phyloP scores from a whole-genome alignment of 2,329 filamentous ascomycete genomes.

The Botryotinia convoluta region DNA sequence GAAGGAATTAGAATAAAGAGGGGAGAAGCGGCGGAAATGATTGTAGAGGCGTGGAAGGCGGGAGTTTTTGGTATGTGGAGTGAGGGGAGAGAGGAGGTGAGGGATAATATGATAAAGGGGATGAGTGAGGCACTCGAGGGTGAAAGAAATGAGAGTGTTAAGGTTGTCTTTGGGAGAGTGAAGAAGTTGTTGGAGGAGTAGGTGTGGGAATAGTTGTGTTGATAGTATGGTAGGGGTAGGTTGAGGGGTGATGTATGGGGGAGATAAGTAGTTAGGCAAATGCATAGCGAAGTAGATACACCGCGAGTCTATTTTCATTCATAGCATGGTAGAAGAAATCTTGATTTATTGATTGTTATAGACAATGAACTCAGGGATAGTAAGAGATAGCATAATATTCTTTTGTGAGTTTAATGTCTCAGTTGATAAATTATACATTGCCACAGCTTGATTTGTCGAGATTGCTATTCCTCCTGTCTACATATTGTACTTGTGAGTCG shows the following conservation, averaged over 20 bases:
- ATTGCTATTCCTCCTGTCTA: background rate
- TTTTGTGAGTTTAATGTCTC: background rate
- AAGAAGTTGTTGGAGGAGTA: constrained; percentile 29
- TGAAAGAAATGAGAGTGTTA: constrained; percentile 35
- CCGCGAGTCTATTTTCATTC: too few species aligned
- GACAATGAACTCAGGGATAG: background rate
- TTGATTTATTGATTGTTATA: background rate
- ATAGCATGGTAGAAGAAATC: background rate
- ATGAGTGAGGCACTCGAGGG: constrained; percentile 29
- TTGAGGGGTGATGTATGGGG: background rate
- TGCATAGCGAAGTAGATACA: background rate
- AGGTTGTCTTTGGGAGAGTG: constrained; percentile 30
- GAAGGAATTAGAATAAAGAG: constrained; percentile 37
- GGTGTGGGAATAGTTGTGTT: background rate
- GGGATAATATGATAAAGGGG: constrained; percentile 28
- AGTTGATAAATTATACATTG: background rate
- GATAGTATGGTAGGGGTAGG: background rate
- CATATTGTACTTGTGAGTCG: constrained; percentile 3
- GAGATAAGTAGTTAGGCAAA: background rate
- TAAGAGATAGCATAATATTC: background rate
- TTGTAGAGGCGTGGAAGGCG: constrained; percentile 31
- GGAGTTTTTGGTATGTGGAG: constrained; percentile 35
- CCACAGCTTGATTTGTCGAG: background rate
- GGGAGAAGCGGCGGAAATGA: constrained; percentile 36
- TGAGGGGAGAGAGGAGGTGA: constrained; percentile 29